Evolutionary conservation across 441 rosid genomes (phyloP).

Genomic region (Aleurites moluccanus): DNA sequence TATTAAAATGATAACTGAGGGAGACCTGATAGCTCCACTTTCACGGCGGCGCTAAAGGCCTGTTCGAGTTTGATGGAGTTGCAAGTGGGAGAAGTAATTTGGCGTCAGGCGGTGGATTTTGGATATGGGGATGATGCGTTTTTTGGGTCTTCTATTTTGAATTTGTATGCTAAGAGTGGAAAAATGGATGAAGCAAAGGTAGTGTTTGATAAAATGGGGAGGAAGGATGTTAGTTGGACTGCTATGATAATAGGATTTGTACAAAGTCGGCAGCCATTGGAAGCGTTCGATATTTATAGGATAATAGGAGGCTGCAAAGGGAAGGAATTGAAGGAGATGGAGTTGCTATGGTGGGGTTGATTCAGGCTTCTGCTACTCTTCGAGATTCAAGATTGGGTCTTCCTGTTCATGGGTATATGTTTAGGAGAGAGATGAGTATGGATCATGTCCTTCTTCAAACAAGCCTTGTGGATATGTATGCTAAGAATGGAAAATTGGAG

Average conservation of each 20-base stretch:
- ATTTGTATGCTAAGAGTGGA: constrained; percentile 57
- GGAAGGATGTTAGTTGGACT: constrained; percentile 66
- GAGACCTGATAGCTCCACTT: constrained; percentile 71
- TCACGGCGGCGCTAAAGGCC: constrained; percentile 64
- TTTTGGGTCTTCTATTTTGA: constrained; percentile 66
- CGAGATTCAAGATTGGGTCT: constrained; percentile 45
- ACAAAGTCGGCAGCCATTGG: constrained; percentile 38
- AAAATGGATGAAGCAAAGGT: constrained; percentile 47
- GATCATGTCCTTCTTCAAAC: constrained; percentile 58
- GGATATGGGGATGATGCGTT: constrained; percentile 64
- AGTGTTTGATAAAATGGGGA: constrained; percentile 52
- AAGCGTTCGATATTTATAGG: constrained; percentile 54
- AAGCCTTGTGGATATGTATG: constrained; percentile 70
- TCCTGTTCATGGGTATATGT: constrained; percentile 58
- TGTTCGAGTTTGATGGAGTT: constrained; percentile 48
- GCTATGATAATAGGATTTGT: constrained; percentile 63
- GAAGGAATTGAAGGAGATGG: constrained; percentile 59
- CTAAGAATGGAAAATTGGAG: constrained; percentile 58
- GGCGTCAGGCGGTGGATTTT: constrained; percentile 48
- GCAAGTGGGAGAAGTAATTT: constrained; percentile 48
- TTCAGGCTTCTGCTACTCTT: constrained; percentile 62
- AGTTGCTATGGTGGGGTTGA: constrained; percentile 53
- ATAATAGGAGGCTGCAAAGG: constrained; percentile 52
- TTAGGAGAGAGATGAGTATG: constrained; percentile 44
- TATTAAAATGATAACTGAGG: constrained; percentile 49